Percentiles rank a stretch among this genome's conserved stretches.
phyloP scores from a whole-genome alignment of 1,284 basidiomycete species.

The Ceratobasidium sp. region DNA sequence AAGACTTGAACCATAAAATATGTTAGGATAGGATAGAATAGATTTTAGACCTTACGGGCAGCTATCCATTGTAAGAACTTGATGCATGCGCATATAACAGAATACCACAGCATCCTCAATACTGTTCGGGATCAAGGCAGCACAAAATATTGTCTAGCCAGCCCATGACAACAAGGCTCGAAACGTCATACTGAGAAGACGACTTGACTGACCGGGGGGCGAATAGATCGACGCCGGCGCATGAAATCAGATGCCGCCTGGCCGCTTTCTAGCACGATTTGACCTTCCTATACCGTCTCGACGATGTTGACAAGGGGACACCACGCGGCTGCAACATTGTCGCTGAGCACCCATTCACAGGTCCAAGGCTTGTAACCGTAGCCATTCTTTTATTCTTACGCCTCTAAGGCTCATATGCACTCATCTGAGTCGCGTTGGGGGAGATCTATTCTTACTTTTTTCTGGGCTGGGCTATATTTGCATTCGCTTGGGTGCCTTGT shows the following conservation, averaged over 20 bases:
- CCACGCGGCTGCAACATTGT: slow-evolving; percentile 27
- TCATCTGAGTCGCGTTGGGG: too few relatives aligned
- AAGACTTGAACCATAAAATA: too few relatives aligned
- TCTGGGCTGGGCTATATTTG: slow-evolving; percentile 1
- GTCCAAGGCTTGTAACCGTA: neutral
- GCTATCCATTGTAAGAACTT: too few relatives aligned
- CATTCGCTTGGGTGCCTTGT: neutral
- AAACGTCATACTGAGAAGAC: neutral
- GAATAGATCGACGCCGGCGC: slow-evolving; percentile 18
- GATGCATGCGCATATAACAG: too few relatives aligned
- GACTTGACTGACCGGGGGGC: slow-evolving; percentile 23
- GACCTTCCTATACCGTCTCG: neutral
- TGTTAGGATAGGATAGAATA: too few relatives aligned
- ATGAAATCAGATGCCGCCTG: slow-evolving; percentile 14
- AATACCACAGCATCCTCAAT: too few relatives aligned
- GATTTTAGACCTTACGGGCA: too few relatives aligned
- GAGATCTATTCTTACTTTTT: slow-evolving; percentile 9
- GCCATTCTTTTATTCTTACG: too few relatives aligned
- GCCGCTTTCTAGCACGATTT: neutral
- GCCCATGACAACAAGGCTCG: neutral
- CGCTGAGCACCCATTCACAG: neutral
- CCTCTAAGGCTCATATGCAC: too few relatives aligned
- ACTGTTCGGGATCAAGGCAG: neutral
- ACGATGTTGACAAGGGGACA: slow-evolving; percentile 40
- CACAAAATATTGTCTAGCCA: neutral